Percentiles rank a stretch among this genome's conserved stretches.
Conservation (phyloP, 129 eudicot genomes). For the Lonicera japonica region DNA sequence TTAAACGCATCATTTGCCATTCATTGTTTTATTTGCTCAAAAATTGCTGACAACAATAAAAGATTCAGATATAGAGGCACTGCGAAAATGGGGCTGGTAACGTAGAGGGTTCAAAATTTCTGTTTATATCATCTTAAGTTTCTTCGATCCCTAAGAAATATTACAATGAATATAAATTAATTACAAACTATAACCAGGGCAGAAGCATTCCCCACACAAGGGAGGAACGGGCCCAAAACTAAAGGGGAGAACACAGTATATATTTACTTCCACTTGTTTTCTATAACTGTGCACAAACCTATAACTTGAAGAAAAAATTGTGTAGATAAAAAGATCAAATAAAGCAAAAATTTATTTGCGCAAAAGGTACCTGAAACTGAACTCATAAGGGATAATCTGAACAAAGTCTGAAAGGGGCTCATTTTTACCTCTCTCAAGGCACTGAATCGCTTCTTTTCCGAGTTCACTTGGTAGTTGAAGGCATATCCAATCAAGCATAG, state of each 20-base stretch:
- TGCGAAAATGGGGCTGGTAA: neutral
- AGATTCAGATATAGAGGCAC: neutral
- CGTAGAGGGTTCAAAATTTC: neutral
- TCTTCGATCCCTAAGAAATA: neutral
- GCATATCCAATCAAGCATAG: constrained; percentile 77
- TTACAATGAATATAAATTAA: constrained; percentile 9
- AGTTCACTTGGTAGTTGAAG: constrained; percentile 71
- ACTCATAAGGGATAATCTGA: constrained; percentile 60
- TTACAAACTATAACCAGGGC: neutral
- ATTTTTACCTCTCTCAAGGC: constrained; percentile 43
- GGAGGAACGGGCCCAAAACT: no score
- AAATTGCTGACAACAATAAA: neutral
- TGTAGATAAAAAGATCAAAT: constrained; percentile 1
- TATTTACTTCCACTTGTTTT: constrained; percentile 28
- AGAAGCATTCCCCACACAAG: neutral
- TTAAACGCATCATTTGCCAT: neutral
- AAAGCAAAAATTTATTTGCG: constrained; percentile 27
- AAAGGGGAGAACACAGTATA: constrained; percentile 27
- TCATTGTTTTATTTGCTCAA: neutral
- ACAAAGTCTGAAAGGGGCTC: constrained; percentile 38
- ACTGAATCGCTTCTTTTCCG: constrained; percentile 64
- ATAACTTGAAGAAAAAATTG: constrained; percentile 15
- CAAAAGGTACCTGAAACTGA: constrained; percentile 74
- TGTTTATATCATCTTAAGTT: constrained; percentile 1
- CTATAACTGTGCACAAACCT: constrained; percentile 35